phyloP scores from a whole-genome alignment of 1,284 basidiomycete genomes.

The Trichosporon inkin region DNA sequence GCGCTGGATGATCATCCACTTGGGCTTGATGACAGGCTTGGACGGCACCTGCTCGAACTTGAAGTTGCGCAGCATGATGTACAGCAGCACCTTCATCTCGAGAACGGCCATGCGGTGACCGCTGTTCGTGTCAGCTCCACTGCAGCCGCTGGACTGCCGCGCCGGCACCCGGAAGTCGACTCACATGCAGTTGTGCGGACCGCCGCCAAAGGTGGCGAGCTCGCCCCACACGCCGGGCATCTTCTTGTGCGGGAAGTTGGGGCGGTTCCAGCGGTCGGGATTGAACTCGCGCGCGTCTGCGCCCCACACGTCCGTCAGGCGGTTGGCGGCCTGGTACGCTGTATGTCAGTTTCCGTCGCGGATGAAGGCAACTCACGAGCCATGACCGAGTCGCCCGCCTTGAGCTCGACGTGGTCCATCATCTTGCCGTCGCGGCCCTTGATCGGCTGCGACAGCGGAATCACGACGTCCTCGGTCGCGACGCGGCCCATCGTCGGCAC shows the following conservation, averaged over 20 bases:
- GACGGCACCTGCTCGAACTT: slow-evolving; percentile 50
- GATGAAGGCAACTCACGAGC: slow-evolving; percentile 58
- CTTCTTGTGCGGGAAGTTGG: slow-evolving; percentile 11
- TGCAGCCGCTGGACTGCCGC: too few species aligned
- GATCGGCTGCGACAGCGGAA: slow-evolving; percentile 57
- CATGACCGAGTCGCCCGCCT: slow-evolving; percentile 39
- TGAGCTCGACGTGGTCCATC: slow-evolving; percentile 39
- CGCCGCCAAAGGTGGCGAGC: slow-evolving; percentile 6
- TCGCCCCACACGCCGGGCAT: slow-evolving; percentile 60
- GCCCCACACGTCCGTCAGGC: slow-evolving; percentile 61
- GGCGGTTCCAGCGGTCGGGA: slow-evolving; percentile 34
- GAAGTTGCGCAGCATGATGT: slow-evolving; percentile 56
- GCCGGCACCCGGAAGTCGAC: too few species aligned
- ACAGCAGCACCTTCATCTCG: slow-evolving; percentile 60
- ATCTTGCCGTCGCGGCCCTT: slow-evolving; percentile 47
- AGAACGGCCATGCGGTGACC: slow-evolving; percentile 63
- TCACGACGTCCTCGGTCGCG: slow-evolving; percentile 56
- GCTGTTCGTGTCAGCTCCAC: slow-evolving; percentile 21
- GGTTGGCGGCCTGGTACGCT: slow-evolving; percentile 56
- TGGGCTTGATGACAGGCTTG: slow-evolving; percentile 37
- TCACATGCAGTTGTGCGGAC: slow-evolving; percentile 16
- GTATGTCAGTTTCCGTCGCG: slow-evolving; percentile 42
- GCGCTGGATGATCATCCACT: slow-evolving; percentile 47
- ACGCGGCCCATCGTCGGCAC: slow-evolving; percentile 53
- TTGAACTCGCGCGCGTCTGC: slow-evolving; percentile 62